Evolutionary conservation across 1,284 basidiomycete species (phyloP).

Genomic region (Omphalotus olearius): DNA sequence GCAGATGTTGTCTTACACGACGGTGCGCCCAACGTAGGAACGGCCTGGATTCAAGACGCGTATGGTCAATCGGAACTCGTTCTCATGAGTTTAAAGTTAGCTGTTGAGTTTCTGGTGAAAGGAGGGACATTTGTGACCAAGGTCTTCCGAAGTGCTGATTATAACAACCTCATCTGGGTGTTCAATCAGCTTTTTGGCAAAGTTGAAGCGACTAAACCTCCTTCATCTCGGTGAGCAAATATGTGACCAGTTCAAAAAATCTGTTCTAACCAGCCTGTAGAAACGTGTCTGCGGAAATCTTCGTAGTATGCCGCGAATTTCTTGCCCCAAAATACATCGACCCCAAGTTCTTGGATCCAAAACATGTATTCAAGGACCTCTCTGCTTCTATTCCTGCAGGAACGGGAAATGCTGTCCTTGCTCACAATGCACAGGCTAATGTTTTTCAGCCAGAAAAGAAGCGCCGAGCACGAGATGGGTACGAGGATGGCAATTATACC

Average conservation of each 20-base stretch:
- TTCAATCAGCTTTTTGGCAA: constrained; percentile 95
- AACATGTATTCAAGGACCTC: constrained; percentile 96
- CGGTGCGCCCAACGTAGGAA: constrained; percentile 99
- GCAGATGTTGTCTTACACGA: constrained; percentile 99
- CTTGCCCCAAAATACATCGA: constrained; percentile 95
- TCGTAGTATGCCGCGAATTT: constrained; percentile 97
- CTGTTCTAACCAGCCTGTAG: constrained; percentile 35
- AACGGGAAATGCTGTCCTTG: constrained; percentile 45
- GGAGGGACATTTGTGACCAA: constrained; percentile 98
- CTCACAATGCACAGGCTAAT: constrained; percentile 72
- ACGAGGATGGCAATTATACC: constrained; percentile 93
- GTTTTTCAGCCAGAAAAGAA: constrained; percentile 99
- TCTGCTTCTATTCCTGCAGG: constrained; percentile 44
- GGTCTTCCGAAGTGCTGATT: constrained; percentile 98
- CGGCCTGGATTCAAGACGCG: constrained; percentile 99
- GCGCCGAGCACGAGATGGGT: constrained; percentile 89
- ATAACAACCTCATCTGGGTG: constrained; percentile 99
- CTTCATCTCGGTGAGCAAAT: constrained; percentile 79
- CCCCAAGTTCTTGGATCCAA: constrained; percentile 97
- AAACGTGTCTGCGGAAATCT: constrained; percentile 99
- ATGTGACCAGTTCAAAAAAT: background rate
- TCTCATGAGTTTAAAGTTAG: constrained; percentile 93
- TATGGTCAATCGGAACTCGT: constrained; percentile 98
- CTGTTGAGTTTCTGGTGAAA: constrained; percentile 92
- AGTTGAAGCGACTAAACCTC: constrained; percentile 98